phyloP scores from a whole-genome alignment of 371 early-diverging fungal species.

The Syncephalastrum contaminatum region DNA sequence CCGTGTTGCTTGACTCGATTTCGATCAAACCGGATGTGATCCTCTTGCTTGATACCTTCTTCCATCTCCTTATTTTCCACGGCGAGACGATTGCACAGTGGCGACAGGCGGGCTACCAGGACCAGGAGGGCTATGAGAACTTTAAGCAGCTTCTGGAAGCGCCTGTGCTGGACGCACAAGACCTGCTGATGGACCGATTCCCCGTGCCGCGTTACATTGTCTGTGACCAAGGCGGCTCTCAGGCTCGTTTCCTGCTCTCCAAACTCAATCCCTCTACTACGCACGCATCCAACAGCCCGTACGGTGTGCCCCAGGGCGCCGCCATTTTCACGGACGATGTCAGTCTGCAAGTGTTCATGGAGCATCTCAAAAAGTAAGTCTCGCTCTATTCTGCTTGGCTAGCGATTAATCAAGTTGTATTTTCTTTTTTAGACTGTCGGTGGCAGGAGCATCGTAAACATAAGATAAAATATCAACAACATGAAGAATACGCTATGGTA shows the following conservation, averaged over 20 bases:
- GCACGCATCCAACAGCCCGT: constrained; percentile 74
- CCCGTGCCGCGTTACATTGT: constrained; percentile 99
- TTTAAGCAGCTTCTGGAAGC: constrained; percentile 93
- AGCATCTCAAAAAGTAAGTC: constrained; percentile 88
- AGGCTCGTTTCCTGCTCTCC: constrained; percentile 98
- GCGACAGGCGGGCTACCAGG: constrained; percentile 52
- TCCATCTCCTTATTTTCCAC: constrained; percentile 54
- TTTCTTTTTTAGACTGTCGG: constrained; percentile 33
- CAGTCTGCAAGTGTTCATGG: constrained; percentile 95
- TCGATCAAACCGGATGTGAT: constrained; percentile 96
- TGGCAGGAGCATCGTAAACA: constrained; percentile 47
- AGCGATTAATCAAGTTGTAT: neutral
- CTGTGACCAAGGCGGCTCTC: constrained; percentile 97
- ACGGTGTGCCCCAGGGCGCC: constrained; percentile 66
- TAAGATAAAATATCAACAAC: constrained; percentile 1
- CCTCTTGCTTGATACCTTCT: constrained; percentile 95
- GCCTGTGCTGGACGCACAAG: constrained; percentile 88
- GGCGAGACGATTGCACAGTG: constrained; percentile 69
- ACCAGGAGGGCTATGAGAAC: constrained; percentile 61
- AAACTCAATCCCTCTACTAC: constrained; percentile 99
- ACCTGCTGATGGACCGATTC: constrained; percentile 91
- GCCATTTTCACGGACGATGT: constrained; percentile 99
- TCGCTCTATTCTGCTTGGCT: neutral
- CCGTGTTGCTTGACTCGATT: constrained; percentile 97
- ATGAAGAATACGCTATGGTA: constrained; percentile 6